Conservation (phyloP, 176 grass and related monocot species). For the Aegilops bicornis region DNA sequence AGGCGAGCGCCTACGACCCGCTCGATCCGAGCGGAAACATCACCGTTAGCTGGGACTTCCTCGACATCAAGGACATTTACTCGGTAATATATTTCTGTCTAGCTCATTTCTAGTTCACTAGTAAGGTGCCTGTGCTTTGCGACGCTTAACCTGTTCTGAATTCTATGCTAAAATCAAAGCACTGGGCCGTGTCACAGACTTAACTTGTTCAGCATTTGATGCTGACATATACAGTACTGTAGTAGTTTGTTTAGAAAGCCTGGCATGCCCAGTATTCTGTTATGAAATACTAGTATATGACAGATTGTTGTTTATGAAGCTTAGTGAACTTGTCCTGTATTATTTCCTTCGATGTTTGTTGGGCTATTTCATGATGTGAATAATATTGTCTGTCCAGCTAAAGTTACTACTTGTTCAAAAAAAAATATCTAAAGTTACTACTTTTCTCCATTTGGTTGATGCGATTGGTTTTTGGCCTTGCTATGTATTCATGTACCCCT, state of each 20-base stretch:
- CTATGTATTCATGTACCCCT: background rate
- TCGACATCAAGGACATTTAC: background rate
- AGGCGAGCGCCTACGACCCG: background rate
- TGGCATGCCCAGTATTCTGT: background rate
- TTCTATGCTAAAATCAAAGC: background rate
- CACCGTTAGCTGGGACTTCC: background rate
- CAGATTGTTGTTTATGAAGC: background rate
- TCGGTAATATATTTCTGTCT: background rate
- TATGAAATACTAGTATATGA: background rate
- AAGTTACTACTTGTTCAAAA: background rate
- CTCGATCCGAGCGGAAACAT: background rate
- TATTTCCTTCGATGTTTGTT: background rate
- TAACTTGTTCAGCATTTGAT: background rate
- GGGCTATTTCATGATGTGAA: background rate
- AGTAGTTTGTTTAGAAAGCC: background rate
- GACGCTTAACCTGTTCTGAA: background rate
- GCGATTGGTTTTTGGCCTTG: background rate
- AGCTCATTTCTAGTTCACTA: background rate
- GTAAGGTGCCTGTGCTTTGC: background rate
- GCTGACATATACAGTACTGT: background rate
- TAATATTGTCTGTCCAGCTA: background rate
- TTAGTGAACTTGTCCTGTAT: background rate
- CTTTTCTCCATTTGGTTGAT: slow-evolving; percentile 1
- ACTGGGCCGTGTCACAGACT: background rate
- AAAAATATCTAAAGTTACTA: background rate